phyloP scores from a whole-genome alignment of 2,329 filamentous ascomycete genomes.

The Spiromastix sp. region DNA sequence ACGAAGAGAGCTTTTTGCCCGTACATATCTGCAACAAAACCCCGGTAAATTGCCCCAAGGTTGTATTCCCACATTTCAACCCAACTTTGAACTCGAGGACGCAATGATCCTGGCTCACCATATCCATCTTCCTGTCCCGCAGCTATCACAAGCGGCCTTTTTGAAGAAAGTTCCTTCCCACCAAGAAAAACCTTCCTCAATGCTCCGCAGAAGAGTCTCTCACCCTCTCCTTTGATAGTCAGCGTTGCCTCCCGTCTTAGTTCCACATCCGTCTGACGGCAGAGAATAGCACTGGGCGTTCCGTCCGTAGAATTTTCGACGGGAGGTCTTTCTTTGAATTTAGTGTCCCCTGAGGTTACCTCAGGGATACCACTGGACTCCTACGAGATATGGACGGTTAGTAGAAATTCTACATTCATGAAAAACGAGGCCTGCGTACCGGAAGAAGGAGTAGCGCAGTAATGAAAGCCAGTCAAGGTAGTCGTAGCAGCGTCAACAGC shows the following conservation, averaged over 20 bases:
- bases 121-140: constrained; percentile 44
- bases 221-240: constrained; percentile 98
- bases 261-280: constrained; percentile 19
- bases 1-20: constrained; percentile 69
- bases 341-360: constrained; percentile 77
- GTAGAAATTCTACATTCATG: neutral
- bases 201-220: constrained; percentile 99
- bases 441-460: constrained; percentile 85
- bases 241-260: constrained; percentile 81
- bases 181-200: constrained; percentile 89
- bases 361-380: constrained; percentile 93
- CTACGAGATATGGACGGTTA: constrained; percentile 28
- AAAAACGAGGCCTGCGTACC: constrained; percentile 38
- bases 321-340: constrained; percentile 83
- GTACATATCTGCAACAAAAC: constrained; percentile 64
- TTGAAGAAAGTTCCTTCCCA: constrained; percentile 71
- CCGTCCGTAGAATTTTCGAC: constrained; percentile 60
- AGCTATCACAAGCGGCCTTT: constrained; percentile 83
- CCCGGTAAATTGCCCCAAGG: constrained; percentile 73
- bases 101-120: constrained; percentile 16
- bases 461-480: constrained; percentile 75
- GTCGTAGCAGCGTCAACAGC: constrained; percentile 60
- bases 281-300: neutral
- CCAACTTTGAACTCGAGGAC: constrained; percentile 23
- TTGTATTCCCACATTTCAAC: constrained; percentile 58